A percentile compares a stretch with the other conserved stretches of the same genome.
Conservation (phyloP, 805 yeast species). For the Lachancea fermentati region DNA sequence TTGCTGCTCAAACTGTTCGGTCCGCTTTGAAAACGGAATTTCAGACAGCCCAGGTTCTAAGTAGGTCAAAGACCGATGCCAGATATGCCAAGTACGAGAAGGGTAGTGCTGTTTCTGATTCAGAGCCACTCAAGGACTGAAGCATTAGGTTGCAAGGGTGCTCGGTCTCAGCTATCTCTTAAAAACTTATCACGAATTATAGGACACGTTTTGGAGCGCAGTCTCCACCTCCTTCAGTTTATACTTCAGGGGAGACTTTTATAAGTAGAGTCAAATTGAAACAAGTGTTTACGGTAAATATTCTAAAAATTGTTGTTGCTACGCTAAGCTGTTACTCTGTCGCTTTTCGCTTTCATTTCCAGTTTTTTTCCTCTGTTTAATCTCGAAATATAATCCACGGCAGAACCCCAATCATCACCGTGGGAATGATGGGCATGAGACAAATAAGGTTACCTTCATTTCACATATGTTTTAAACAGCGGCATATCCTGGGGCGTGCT, state of each 20-base stretch:
- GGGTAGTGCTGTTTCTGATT: conserved; percentile 47
- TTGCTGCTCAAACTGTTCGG: conserved; percentile 87
- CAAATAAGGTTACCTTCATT: too few relatives aligned
- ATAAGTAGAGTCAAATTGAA: too few relatives aligned
- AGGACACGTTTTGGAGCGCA: neutral
- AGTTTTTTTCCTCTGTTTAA: too few relatives aligned
- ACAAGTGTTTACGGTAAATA: neutral
- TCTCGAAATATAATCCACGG: too few relatives aligned
- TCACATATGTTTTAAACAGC: too few relatives aligned
- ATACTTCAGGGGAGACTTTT: neutral
- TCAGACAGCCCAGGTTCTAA: conserved; percentile 61
- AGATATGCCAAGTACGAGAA: conserved; percentile 64
- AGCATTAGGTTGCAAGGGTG: neutral
- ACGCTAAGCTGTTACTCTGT: neutral
- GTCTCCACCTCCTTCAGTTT: neutral
- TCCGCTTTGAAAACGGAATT: conserved; percentile 81
- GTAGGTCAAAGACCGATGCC: conserved; percentile 71
- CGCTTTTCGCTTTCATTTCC: neutral
- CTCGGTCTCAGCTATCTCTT: neutral
- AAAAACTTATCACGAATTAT: neutral
- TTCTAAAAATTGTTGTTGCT: neutral
- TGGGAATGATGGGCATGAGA: too few relatives aligned
- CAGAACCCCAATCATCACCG: too few relatives aligned
- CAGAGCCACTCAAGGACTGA: conserved; percentile 30
- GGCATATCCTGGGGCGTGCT: too few relatives aligned